phyloP scores from a whole-genome alignment of 2,329 filamentous ascomycete genomes.

The Apiospora koreana region DNA sequence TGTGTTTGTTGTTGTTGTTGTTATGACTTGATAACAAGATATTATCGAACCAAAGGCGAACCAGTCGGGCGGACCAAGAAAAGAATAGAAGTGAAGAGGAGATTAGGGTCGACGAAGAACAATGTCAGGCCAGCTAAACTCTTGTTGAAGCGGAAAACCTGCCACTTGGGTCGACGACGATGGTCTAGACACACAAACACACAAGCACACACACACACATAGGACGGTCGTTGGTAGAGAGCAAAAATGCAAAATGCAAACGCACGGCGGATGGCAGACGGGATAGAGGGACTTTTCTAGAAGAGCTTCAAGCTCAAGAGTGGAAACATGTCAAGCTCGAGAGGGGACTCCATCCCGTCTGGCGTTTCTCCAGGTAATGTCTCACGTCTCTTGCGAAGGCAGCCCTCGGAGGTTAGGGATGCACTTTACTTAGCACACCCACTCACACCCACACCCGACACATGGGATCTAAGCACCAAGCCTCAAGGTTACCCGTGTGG shows the following conservation, averaged over 20 bases:
- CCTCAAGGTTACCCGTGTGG: not conserved
- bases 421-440: not conserved
- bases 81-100: not conserved
- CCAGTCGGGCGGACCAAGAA: not conserved
- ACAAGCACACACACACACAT: too few species aligned
- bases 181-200: not conserved
- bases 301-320: not conserved
- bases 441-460: not conserved
- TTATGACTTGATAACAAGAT: not conserved
- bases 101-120: not conserved
- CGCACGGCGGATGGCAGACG: not conserved
- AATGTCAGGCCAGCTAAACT: slow-evolving; percentile 1
- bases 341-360: not conserved
- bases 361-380: not conserved
- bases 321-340: not conserved
- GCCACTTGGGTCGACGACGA: slow-evolving; percentile 3
- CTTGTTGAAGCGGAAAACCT: slow-evolving; percentile 8
- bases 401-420: not conserved
- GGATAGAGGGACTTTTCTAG: not conserved
- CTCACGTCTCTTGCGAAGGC: not conserved
- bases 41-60: not conserved
- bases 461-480: slow-evolving; percentile 1
- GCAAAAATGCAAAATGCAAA: not conserved
- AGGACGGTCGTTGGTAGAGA: not conserved
- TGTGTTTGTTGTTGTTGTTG: not conserved